Evolutionary conservation across 176 grass and related monocot genomes (phyloP).

Genomic region (Typha latifolia): DNA sequence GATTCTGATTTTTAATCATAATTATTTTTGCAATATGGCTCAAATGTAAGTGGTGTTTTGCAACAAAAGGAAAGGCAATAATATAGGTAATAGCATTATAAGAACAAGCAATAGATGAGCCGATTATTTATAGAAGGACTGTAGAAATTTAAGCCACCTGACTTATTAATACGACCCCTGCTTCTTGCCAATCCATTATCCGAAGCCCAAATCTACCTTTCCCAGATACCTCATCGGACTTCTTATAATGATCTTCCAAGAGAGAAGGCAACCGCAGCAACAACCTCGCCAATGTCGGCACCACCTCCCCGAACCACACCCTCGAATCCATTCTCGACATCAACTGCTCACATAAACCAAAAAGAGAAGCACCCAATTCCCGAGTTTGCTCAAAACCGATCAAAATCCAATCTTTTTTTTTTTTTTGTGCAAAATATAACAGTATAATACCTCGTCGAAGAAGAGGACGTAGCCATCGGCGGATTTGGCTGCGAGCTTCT

Average conservation of each 20-base stretch:
- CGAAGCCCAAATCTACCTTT: constrained; percentile 41
- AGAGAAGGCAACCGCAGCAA: constrained; percentile 58
- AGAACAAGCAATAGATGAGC: too few species aligned
- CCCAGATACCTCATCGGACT: constrained; percentile 18
- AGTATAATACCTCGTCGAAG: constrained; percentile 49
- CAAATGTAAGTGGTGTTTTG: too few species aligned
- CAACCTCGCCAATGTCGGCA: constrained; percentile 56
- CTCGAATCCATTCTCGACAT: constrained; percentile 43
- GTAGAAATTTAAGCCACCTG: constrained; percentile 26
- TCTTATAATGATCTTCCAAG: constrained; percentile 63
- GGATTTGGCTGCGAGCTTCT: constrained; percentile 18
- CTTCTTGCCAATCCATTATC: constrained; percentile 40
- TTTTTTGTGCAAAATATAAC: too few species aligned
- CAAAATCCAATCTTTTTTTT: too few species aligned
- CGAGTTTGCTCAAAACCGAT: too few species aligned
- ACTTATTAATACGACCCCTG: constrained; percentile 42
- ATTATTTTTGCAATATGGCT: too few species aligned
- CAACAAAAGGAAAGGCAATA: neutral
- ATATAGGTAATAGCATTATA: too few species aligned
- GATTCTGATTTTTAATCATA: too few species aligned
- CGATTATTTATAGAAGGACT: neutral
- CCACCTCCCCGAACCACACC: constrained; percentile 58
- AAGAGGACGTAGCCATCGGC: constrained; percentile 55
- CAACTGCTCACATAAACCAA: constrained; percentile 11
- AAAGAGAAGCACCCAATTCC: neutral